Evolutionary conservation across 2,329 filamentous ascomycete species (phyloP).

Genomic region (Fusarium vanettenii): DNA sequence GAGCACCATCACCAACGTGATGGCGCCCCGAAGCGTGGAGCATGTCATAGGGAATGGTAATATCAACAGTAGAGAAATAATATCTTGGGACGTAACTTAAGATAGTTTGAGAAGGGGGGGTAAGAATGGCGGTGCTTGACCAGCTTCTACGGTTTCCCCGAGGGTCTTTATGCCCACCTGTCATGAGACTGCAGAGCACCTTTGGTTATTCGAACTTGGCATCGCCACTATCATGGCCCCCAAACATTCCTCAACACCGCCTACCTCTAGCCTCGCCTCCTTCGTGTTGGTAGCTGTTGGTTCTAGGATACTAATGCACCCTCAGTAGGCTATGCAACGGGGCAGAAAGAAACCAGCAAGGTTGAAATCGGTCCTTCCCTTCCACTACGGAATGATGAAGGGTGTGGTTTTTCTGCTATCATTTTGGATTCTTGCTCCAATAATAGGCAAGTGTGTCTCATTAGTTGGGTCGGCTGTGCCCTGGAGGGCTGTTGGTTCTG

Average conservation of each 20-base stretch:
- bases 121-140: background rate
- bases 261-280: background rate
- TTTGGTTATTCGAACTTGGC: background rate
- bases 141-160: background rate
- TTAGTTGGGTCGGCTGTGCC: background rate
- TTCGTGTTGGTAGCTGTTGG: background rate
- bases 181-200: background rate
- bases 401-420: background rate
- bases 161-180: background rate
- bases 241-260: background rate
- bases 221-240: background rate
- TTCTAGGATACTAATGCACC: background rate
- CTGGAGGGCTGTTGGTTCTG: background rate
- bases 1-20: background rate
- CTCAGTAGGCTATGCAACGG: background rate
- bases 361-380: background rate
- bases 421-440: background rate
- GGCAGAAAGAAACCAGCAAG: background rate
- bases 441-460: background rate
- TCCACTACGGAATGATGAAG: background rate
- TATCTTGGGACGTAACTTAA: background rate
- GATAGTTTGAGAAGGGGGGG: background rate
- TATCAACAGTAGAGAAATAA: background rate
- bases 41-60: conserved; percentile 4
- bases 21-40: background rate